phyloP scores from a whole-genome alignment of 192 early-diverging fungal genomes.

The Linnemannia zychae region DNA sequence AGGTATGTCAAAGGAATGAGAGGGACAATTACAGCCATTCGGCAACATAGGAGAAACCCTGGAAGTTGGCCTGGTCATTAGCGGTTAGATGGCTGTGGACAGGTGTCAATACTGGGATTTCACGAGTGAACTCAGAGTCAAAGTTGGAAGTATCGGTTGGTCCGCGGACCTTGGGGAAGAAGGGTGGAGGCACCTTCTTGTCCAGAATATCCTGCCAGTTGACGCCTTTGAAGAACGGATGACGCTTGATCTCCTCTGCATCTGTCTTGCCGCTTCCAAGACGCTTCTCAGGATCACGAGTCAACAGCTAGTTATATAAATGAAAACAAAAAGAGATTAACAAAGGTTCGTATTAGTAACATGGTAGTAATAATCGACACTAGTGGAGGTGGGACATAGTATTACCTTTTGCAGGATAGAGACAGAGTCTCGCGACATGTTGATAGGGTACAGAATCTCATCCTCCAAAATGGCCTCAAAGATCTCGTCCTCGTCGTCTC shows the following conservation, averaged over 20 bases:
- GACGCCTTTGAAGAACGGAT: conserved; percentile 94
- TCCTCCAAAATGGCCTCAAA: conserved; percentile 98
- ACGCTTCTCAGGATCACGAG: conserved; percentile 87
- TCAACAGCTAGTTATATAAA: conserved; percentile 73
- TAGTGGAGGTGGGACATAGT: too few species aligned
- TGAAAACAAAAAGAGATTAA: conserved; percentile 7
- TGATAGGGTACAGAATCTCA: conserved; percentile 94
- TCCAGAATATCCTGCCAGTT: conserved; percentile 98
- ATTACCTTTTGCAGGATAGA: conserved; percentile 87
- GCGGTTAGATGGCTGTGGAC: conserved; percentile 84
- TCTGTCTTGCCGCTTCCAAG: conserved; percentile 88
- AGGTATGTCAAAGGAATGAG: not conserved
- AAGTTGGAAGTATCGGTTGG: conserved; percentile 97
- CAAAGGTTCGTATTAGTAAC: not conserved
- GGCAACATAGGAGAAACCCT: conserved; percentile 93
- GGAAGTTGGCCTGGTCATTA: conserved; percentile 94
- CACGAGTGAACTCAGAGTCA: conserved; percentile 98
- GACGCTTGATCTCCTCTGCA: conserved; percentile 93
- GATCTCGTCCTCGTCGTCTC: conserved; percentile 98
- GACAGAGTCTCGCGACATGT: conserved; percentile 94
- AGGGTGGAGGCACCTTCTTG: conserved; percentile 91
- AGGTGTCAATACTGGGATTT: conserved; percentile 93
- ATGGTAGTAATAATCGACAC: conserved; percentile 7
- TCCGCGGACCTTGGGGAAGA: conserved; percentile 87
- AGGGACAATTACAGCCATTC: conserved; percentile 76